A percentile compares a stretch with the other conserved stretches of the same genome.
phyloP scores from a whole-genome alignment of 305 asterid species.

The Fraxinus xanthoxyloides region DNA sequence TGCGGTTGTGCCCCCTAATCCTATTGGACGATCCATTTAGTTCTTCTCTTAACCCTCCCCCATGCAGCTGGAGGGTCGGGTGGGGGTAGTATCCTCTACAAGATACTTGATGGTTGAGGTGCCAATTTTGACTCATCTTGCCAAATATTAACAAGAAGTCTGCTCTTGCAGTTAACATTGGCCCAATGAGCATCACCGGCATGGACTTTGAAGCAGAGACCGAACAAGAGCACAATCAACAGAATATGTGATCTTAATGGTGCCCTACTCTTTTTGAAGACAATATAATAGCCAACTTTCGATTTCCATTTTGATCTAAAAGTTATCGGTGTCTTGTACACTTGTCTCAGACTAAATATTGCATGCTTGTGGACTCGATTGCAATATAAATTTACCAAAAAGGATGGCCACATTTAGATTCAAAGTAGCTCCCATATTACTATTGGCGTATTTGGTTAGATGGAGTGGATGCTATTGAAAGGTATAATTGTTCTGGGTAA shows the following conservation, averaged over 20 bases:
- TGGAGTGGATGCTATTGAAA: not conserved
- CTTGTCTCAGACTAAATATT: not conserved
- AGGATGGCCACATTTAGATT: not conserved
- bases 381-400: not conserved
- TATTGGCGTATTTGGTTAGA: not conserved
- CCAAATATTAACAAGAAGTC: constrained; percentile 15
- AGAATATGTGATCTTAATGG: constrained; percentile 14
- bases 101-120: not conserved
- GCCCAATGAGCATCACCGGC: constrained; percentile 75
- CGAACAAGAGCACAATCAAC: constrained; percentile 32
- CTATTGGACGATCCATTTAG: not conserved
- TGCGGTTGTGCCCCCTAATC: not conserved
- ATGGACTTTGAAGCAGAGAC: constrained; percentile 55
- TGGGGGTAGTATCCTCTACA: not conserved
- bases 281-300: not conserved
- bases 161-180: constrained; percentile 68
- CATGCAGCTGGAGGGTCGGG: not conserved
- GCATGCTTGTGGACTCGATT: not conserved
- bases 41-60: not conserved
- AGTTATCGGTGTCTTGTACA: not conserved
- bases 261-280: constrained; percentile 4
- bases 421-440: not conserved
- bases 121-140: not conserved
- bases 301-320: not conserved
- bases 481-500: not conserved